Evolutionary conservation across 108 stramenopile species (phyloP).

Genomic region (Pseudonitzschia multiseries): DNA sequence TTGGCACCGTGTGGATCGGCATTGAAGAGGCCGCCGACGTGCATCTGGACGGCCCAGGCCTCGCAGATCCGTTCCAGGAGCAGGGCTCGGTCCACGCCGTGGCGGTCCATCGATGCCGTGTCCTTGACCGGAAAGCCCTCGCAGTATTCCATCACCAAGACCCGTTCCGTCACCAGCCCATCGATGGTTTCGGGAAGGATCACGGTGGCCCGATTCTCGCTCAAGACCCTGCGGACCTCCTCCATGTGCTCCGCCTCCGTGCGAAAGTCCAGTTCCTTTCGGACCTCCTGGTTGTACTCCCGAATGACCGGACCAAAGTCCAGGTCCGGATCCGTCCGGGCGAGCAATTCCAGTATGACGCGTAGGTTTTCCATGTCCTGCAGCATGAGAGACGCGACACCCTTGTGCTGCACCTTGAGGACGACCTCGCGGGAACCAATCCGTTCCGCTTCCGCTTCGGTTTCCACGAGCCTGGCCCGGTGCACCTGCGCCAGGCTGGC

Average conservation of each 20-base stretch:
- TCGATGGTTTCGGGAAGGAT: not conserved
- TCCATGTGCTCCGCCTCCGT: constrained; percentile 45
- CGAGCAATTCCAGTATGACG: constrained; percentile 29
- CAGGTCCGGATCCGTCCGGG: constrained; percentile 36
- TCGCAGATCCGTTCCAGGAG: constrained; percentile 49
- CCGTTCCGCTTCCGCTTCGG: too few species aligned
- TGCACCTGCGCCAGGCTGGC: constrained; percentile 59
- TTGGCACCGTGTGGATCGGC: constrained; percentile 79
- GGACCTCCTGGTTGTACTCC: constrained; percentile 46
- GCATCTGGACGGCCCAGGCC: constrained; percentile 71
- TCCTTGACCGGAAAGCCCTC: constrained; percentile 53
- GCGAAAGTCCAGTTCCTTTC: constrained; percentile 53
- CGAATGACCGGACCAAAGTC: constrained; percentile 40
- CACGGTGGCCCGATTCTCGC: not conserved
- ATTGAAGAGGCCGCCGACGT: constrained; percentile 63
- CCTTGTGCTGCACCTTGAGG: constrained; percentile 59
- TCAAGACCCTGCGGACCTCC: constrained; percentile 26
- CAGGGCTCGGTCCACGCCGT: constrained; percentile 40
- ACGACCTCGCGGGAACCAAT: constrained; percentile 26
- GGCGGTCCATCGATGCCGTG: constrained; percentile 25
- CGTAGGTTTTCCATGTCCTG: constrained; percentile 50
- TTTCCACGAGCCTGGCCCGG: constrained; percentile 20
- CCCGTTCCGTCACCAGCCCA: constrained; percentile 16
- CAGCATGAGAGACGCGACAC: constrained; percentile 36
- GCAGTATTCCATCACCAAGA: constrained; percentile 77